Conservation (phyloP, 495 filamentous ascomycete genomes). For the Aspergillus kassunensis region DNA sequence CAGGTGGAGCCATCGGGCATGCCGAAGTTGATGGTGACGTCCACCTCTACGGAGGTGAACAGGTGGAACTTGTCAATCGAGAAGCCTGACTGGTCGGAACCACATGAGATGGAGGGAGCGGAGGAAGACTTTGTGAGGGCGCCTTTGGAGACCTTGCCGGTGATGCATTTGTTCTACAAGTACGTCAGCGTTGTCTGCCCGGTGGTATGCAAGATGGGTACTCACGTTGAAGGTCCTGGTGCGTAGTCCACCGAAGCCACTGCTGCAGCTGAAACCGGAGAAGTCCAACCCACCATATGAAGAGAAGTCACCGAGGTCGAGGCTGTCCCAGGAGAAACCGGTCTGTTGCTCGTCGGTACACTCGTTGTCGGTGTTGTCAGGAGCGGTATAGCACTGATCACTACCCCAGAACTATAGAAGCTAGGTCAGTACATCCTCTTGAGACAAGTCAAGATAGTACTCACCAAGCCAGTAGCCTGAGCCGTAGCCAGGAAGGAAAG, state of each 20-base stretch:
- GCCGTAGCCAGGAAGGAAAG: slow-evolving; percentile 32
- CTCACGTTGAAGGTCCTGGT: slow-evolving; percentile 4
- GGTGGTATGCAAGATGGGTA: not conserved
- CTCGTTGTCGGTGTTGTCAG: slow-evolving; percentile 70
- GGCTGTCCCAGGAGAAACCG: slow-evolving; percentile 69
- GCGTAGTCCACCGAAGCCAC: slow-evolving; percentile 40
- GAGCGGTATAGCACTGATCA: slow-evolving; percentile 59
- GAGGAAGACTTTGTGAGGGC: slow-evolving; percentile 23
- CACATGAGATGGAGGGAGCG: slow-evolving; percentile 55
- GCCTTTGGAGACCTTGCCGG: slow-evolving; percentile 49
- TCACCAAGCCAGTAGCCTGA: slow-evolving; percentile 31
- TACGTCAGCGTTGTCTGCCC: not conserved
- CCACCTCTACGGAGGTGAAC: slow-evolving; percentile 64
- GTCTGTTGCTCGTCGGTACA: slow-evolving; percentile 61
- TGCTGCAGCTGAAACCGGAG: slow-evolving; percentile 62
- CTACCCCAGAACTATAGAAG: slow-evolving; percentile 49
- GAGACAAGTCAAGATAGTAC: slow-evolving; percentile 5
- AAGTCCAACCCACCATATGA: slow-evolving; percentile 71
- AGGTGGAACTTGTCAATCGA: slow-evolving; percentile 72
- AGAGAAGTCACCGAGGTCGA: slow-evolving; percentile 58
- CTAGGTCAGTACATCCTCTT: slow-evolving; percentile 4
- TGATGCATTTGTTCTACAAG: slow-evolving; percentile 60
- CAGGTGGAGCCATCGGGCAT: slow-evolving; percentile 78
- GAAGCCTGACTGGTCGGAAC: slow-evolving; percentile 53
- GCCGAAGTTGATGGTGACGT: slow-evolving; percentile 76